These are phyloP conservation scores for Bremia lactucae DNA, from an alignment of 352 stramenopile genomes.

Conservation along the genomic window DNA sequence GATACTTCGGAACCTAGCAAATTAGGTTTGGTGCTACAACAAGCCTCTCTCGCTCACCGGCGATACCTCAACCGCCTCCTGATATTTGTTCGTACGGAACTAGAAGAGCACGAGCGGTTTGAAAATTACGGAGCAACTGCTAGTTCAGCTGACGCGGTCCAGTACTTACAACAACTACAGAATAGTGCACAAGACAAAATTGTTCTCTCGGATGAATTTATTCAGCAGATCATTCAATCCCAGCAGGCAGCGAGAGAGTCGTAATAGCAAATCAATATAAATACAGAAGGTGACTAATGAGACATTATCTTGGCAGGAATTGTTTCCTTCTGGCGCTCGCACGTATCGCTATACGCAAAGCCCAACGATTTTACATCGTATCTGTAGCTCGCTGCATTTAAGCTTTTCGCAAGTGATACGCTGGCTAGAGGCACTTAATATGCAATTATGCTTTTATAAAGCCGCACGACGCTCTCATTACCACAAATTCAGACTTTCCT, in stretches of 20 bases:
- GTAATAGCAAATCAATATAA: too few species aligned
- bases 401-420: constrained; percentile 25
- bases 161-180: constrained; percentile 80
- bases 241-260: constrained; percentile 72
- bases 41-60: constrained; percentile 53
- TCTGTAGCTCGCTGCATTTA: constrained; percentile 17
- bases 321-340: too few species aligned
- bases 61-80: constrained; percentile 63
- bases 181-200: constrained; percentile 83
- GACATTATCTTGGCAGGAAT: too few species aligned
- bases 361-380: constrained; percentile 1
- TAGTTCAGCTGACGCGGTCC: constrained; percentile 72
- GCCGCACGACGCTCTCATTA: constrained; percentile 17
- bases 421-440: too few species aligned
- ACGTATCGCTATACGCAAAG: too few species aligned
- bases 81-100: constrained; percentile 48
- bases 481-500: too few species aligned
- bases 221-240: constrained; percentile 75
- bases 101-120: constrained; percentile 72
- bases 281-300: too few species aligned
- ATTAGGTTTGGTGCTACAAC: constrained; percentile 48
- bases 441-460: constrained; percentile 25
- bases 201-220: constrained; percentile 76
- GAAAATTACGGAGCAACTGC: constrained; percentile 60
- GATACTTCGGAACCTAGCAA: constrained; percentile 40